phyloP scores from a whole-genome alignment of 805 yeast genomes.

The Metschnikowia kunwiensis region DNA sequence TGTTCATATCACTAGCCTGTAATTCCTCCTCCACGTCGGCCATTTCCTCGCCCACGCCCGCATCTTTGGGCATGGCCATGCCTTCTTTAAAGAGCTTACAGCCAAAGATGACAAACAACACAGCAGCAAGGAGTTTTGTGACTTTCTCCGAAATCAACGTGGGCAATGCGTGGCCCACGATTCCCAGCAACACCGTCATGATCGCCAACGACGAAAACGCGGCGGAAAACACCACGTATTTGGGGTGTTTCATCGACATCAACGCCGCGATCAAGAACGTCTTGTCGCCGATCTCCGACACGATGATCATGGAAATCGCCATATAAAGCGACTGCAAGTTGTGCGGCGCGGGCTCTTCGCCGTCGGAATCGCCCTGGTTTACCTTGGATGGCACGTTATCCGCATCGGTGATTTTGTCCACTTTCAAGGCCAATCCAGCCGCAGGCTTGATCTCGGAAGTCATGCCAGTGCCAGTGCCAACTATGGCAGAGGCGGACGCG shows the following conservation, averaged over 20 bases:
- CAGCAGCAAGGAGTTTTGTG: slow-evolving; percentile 80
- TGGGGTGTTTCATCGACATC: slow-evolving; percentile 94
- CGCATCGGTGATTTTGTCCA: slow-evolving; percentile 10
- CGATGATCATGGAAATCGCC: slow-evolving; percentile 86
- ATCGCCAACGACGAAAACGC: slow-evolving; percentile 80
- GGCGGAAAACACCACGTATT: slow-evolving; percentile 80
- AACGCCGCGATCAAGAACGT: slow-evolving; percentile 95
- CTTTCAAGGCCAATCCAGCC: slow-evolving; percentile 6
- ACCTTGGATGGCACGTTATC: slow-evolving; percentile 12
- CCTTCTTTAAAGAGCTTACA: slow-evolving; percentile 76
- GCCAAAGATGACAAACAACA: slow-evolving; percentile 81
- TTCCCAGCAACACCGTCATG: slow-evolving; percentile 89
- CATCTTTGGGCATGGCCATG: slow-evolving; percentile 68
- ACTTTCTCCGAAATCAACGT: slow-evolving; percentile 72
- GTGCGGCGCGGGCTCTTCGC: slow-evolving; percentile 4
- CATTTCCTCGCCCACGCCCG: slow-evolving; percentile 91
- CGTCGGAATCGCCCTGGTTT: slow-evolving; percentile 1
- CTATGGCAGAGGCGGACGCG: slow-evolving; percentile 2
- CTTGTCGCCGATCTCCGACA: slow-evolving; percentile 97
- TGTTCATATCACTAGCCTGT: slow-evolving; percentile 56
- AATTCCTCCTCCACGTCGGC: slow-evolving; percentile 97
- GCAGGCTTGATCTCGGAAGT: slow-evolving; percentile 5
- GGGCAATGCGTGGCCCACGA: slow-evolving; percentile 90
- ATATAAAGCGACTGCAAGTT: slow-evolving; percentile 55
- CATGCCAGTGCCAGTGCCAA: not conserved